Conservation (phyloP, 2,329 filamentous ascomycete species). For the Aschersonia sp. region DNA sequence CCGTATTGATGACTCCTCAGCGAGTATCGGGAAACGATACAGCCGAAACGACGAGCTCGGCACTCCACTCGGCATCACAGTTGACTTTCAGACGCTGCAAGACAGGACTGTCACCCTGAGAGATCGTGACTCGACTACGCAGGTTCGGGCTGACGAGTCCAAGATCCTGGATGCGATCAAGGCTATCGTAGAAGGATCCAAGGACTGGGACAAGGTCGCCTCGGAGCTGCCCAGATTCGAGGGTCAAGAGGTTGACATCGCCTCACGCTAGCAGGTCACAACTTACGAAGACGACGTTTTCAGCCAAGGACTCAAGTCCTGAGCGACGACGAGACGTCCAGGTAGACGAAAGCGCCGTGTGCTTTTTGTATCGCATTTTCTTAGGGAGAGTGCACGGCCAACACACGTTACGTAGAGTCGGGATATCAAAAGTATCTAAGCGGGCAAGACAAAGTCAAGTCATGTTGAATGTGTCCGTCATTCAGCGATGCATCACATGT, state of each 20-base stretch:
- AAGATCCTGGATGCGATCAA: conserved; percentile 65
- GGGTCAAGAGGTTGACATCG: conserved; percentile 49
- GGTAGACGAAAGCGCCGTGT: too few species aligned
- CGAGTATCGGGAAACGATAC: conserved; percentile 89
- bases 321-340: too few species aligned
- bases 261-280: conserved; percentile 13
- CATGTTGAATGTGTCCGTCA: too few species aligned
- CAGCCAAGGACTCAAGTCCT: too few species aligned
- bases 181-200: conserved; percentile 31
- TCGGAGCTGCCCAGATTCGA: conserved; percentile 73
- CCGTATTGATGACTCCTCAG: conserved; percentile 78
- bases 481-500: too few species aligned
- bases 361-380: too few species aligned
- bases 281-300: neutral
- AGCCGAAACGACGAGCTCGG: conserved; percentile 90
- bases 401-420: too few species aligned
- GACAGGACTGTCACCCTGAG: conserved; percentile 76
- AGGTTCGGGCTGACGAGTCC: conserved; percentile 72
- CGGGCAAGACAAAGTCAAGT: too few species aligned
- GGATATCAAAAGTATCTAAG: too few species aligned
- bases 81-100: conserved; percentile 90
- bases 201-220: conserved; percentile 55
- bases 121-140: conserved; percentile 80
- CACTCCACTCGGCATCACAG: conserved; percentile 83
- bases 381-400: too few species aligned